These are phyloP conservation scores for Elaeis oleifera DNA, from an alignment of 202 grass and related monocot species.

Conservation along the genomic window DNA sequence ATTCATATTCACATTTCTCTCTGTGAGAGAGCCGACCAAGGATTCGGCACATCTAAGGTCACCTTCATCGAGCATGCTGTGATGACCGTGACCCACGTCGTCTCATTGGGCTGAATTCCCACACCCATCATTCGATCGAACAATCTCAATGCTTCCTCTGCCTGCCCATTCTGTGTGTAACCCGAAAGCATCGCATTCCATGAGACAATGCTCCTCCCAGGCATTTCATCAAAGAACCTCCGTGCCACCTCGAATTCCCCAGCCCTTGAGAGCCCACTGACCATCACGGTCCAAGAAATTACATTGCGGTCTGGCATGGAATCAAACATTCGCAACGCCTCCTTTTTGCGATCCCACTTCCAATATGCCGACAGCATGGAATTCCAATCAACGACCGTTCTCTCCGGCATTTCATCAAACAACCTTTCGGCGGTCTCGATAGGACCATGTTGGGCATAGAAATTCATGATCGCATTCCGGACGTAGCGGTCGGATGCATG, in stretches of 20 bases:
- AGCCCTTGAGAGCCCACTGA: slow-evolving; percentile 5
- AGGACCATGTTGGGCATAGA: neutral
- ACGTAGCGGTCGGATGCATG: neutral
- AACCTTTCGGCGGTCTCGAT: neutral
- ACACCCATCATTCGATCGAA: slow-evolving; percentile 1
- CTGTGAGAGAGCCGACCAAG: neutral
- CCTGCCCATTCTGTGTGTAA: slow-evolving; percentile 1
- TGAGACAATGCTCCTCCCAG: slow-evolving; percentile 10
- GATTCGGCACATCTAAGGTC: slow-evolving; percentile 10
- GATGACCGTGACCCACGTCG: slow-evolving; percentile 11
- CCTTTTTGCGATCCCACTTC: slow-evolving; percentile 9
- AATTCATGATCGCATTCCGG: slow-evolving; percentile 11
- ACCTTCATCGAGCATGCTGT: slow-evolving; percentile 1
- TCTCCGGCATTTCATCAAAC: slow-evolving; percentile 19
- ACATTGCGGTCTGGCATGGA: neutral
- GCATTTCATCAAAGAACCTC: slow-evolving; percentile 12
- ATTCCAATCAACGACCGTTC: slow-evolving; percentile 14
- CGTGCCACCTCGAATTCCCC: slow-evolving; percentile 7
- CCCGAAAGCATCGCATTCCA: slow-evolving; percentile 24
- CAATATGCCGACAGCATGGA: slow-evolving; percentile 11
- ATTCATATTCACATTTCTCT: neutral
- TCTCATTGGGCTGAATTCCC: slow-evolving; percentile 5
- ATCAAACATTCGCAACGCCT: slow-evolving; percentile 5
- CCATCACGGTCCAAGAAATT: slow-evolving; percentile 19
- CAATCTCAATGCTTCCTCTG: slow-evolving; percentile 2